Conservation (phyloP, 2,329 filamentous ascomycete species). For the Drechslerella dactyloides region DNA sequence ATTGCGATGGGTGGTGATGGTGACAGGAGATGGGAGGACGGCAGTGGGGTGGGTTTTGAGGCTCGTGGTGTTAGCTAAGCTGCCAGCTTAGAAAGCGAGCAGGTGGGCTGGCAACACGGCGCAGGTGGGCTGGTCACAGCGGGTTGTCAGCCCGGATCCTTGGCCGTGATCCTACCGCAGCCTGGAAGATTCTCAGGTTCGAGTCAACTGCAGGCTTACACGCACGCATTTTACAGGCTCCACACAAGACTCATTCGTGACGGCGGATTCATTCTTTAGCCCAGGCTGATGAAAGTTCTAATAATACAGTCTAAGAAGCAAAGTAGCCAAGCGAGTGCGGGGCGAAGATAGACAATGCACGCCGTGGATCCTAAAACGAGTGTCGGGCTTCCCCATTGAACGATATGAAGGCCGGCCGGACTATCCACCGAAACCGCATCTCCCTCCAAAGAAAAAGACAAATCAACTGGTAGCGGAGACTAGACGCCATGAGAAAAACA, state of each 20-base stretch:
- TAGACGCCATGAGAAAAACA: not conserved
- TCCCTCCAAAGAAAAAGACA: not conserved
- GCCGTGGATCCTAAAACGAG: constrained; percentile 28
- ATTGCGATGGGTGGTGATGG: constrained; percentile 14
- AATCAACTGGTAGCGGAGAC: not conserved
- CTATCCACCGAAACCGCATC: not conserved
- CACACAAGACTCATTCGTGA: constrained; percentile 4
- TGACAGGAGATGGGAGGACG: constrained; percentile 4
- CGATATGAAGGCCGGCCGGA: too few species aligned
- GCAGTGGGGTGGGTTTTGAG: constrained; percentile 38
- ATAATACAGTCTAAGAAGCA: constrained; percentile 49
- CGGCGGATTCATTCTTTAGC: constrained; percentile 33
- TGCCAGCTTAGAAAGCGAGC: constrained; percentile 42
- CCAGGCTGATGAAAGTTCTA: constrained; percentile 19
- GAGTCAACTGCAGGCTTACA: not conserved
- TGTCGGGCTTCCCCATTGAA: constrained; percentile 17
- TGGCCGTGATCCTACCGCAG: constrained; percentile 29
- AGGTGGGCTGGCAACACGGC: constrained; percentile 18
- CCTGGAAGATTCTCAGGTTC: constrained; percentile 20
- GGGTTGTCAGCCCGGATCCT: constrained; percentile 10
- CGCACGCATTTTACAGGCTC: not conserved
- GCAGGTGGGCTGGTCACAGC: constrained; percentile 21
- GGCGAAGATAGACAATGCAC: not conserved
- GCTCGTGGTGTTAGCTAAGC: constrained; percentile 18
- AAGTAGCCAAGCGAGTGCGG: constrained; percentile 11